Conservation (phyloP, 768 basidiomycete genomes). For the Cyclocybe cylindracea region DNA sequence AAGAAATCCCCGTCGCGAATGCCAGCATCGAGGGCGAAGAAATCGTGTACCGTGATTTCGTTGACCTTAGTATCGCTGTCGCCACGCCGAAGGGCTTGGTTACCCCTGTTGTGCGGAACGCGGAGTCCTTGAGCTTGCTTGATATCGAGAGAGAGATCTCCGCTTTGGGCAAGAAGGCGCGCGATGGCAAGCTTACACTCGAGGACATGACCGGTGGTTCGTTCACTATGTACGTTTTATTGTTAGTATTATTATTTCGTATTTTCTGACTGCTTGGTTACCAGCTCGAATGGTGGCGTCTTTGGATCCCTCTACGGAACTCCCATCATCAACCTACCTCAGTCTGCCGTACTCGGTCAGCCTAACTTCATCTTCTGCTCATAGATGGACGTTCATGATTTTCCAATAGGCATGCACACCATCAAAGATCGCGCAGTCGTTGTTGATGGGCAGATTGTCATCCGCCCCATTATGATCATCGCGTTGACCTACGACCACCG, state of each 20-base stretch:
- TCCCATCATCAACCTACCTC: slow-evolving; percentile 98
- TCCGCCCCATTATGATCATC: slow-evolving; percentile 96
- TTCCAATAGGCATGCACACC: slow-evolving; percentile 77
- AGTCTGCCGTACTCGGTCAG: slow-evolving; percentile 87
- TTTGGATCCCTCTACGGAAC: slow-evolving; percentile 97
- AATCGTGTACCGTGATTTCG: slow-evolving; percentile 90
- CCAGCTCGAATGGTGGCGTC: slow-evolving; percentile 96
- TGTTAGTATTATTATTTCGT: neutral
- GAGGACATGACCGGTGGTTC: slow-evolving; percentile 98
- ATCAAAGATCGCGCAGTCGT: slow-evolving; percentile 93
- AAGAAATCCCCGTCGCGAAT: slow-evolving; percentile 93
- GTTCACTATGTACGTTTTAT: slow-evolving; percentile 86
- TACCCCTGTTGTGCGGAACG: slow-evolving; percentile 93
- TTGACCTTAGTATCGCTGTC: slow-evolving; percentile 94
- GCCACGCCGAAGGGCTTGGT: slow-evolving; percentile 97
- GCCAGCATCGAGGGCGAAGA: slow-evolving; percentile 93
- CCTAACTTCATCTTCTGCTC: slow-evolving; percentile 5
- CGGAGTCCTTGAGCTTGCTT: slow-evolving; percentile 82
- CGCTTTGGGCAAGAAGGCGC: slow-evolving; percentile 89
- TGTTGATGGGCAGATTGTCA: slow-evolving; percentile 92
- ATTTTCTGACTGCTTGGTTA: slow-evolving; percentile 3
- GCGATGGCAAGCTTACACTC: slow-evolving; percentile 90
- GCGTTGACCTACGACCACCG: slow-evolving; percentile 96
- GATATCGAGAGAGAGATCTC: slow-evolving; percentile 95
- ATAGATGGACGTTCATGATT: neutral